These are phyloP conservation scores for Globisporangium camurandrum DNA, from an alignment of 352 stramenopile species.

Conservation along the genomic window DNA sequence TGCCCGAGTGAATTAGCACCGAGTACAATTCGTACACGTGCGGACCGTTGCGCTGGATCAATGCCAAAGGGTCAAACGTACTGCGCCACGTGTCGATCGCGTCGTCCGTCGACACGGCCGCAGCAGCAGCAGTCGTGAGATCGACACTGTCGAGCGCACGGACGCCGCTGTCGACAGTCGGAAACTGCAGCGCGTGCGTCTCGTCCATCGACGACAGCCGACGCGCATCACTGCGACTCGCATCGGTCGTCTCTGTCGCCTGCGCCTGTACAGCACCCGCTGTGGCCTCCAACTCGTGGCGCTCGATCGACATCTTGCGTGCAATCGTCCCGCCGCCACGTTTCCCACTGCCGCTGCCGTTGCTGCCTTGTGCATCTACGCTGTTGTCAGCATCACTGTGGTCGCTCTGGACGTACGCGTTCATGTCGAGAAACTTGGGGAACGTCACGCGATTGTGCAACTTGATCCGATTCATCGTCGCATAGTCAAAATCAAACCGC, in stretches of 20 bases:
- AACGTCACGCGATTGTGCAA: slow-evolving; percentile 85
- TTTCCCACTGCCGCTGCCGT: too few relatives aligned
- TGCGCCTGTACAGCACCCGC: slow-evolving; percentile 5
- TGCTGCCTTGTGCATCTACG: too few relatives aligned
- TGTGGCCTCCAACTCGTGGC: slow-evolving; percentile 55
- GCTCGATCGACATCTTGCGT: slow-evolving; percentile 84
- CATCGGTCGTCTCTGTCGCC: slow-evolving; percentile 3
- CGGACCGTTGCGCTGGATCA: slow-evolving; percentile 56
- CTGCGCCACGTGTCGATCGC: slow-evolving; percentile 62
- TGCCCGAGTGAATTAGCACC: slow-evolving; percentile 90
- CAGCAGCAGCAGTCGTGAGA: slow-evolving; percentile 7
- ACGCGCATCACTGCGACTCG: slow-evolving; percentile 14
- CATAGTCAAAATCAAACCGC: slow-evolving; percentile 90
- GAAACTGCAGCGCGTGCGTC: slow-evolving; percentile 39
- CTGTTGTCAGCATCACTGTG: too few relatives aligned
- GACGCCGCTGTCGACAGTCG: slow-evolving; percentile 13
- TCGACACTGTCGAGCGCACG: slow-evolving; percentile 5
- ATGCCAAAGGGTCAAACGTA: slow-evolving; percentile 50
- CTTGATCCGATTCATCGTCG: slow-evolving; percentile 85
- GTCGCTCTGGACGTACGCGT: slow-evolving; percentile 74
- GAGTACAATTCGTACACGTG: slow-evolving; percentile 90
- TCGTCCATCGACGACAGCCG: slow-evolving; percentile 75
- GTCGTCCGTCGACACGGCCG: slow-evolving; percentile 5
- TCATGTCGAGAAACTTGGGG: slow-evolving; percentile 87
- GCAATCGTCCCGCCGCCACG: slow-evolving; percentile 46